Evolutionary conservation across 176 grass and related monocot genomes (phyloP), one percentile per base, ranked within the genome.

Genomic region (Carex kokanica): DNA sequence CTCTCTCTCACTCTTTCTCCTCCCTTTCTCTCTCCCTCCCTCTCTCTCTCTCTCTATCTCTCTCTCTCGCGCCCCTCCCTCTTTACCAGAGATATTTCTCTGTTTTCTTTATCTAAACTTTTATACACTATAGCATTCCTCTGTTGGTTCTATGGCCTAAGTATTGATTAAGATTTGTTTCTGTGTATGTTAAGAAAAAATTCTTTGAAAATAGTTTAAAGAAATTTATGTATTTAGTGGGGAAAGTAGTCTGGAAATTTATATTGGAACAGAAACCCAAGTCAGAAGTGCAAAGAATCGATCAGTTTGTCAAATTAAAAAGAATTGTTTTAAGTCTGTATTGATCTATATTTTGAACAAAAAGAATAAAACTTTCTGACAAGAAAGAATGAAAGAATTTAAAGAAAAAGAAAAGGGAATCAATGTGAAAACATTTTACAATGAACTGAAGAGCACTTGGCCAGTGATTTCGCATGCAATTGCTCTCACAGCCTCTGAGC

Each of bases 361-460:
- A 90, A 77, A 81, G 23, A 17, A 64, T 85, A 53, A 60, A 41
- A 78, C 66, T 87, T 69, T 59, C 65, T 82, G 71, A 85, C 91
- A 93, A 88, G 89, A 98, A 99, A 93, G 96, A 95, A 98, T 95
- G 83, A 95, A 98, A 94, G 86, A 95, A 98, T 93, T 47, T 32
- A 69, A 55, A 29, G 41, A 72, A 79, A 53, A 58, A 84, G 72
- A 85, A 15, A 23, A 78, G 87, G 60, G 81, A 21, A 83, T 83
- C 86, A 92, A 59, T 43, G 83, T 64, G 92, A 20, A 54, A 36
- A 61, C 68, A 68, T 70, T 82, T 64, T 93, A 87, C 81, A 53
- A 56, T 15, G 71, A 66, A 52, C 31, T 43, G 73, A 83, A 84
- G 83, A 82, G 45, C 86, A 83, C 89, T 74, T 81, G 72, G 67